Evolutionary conservation across 129 eudicot species (phyloP).

Genomic region (Tagetes patula): DNA sequence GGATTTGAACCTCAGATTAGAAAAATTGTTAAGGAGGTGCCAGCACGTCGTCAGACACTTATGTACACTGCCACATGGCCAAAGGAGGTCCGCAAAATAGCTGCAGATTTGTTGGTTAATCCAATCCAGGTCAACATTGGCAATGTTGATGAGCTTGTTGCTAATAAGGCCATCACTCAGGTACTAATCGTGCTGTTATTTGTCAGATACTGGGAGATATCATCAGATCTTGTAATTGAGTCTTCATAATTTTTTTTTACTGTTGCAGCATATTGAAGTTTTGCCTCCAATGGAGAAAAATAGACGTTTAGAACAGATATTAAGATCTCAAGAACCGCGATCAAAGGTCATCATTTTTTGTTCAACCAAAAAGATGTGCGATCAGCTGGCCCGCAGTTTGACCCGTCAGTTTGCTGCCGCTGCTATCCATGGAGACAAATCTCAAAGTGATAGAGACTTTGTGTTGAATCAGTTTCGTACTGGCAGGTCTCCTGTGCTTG

Average conservation of each 20-base stretch:
- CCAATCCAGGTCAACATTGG: slow-evolving; percentile 97
- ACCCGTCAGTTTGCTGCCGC: slow-evolving; percentile 84
- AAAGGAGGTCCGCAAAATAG: slow-evolving; percentile 92
- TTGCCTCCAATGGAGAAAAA: slow-evolving; percentile 75
- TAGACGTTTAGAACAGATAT: slow-evolving; percentile 70
- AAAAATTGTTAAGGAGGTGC: slow-evolving; percentile 85
- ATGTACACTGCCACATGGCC: slow-evolving; percentile 99
- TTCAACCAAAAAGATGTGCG: slow-evolving; percentile 97
- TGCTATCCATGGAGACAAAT: slow-evolving; percentile 95
- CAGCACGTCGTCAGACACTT: slow-evolving; percentile 85
- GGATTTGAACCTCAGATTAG: slow-evolving; percentile 98
- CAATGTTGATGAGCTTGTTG: slow-evolving; percentile 87
- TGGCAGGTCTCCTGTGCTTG: slow-evolving; percentile 90
- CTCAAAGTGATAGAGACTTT: slow-evolving; percentile 83
- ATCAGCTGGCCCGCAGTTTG: slow-evolving; percentile 72
- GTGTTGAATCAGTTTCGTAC: slow-evolving; percentile 84
- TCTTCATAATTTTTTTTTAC: not conserved
- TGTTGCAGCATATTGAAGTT: slow-evolving; percentile 69
- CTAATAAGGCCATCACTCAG: slow-evolving; percentile 97
- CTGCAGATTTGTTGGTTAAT: slow-evolving; percentile 75
- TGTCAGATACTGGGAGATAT: not conserved
- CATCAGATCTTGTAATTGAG: not conserved
- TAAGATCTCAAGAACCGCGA: slow-evolving; percentile 93
- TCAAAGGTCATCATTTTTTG: slow-evolving; percentile 84
- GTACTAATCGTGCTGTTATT: slow-evolving; percentile 24